phyloP scores from a whole-genome alignment of 78 protist genomes.

The Dictyostelium citrinum region DNA sequence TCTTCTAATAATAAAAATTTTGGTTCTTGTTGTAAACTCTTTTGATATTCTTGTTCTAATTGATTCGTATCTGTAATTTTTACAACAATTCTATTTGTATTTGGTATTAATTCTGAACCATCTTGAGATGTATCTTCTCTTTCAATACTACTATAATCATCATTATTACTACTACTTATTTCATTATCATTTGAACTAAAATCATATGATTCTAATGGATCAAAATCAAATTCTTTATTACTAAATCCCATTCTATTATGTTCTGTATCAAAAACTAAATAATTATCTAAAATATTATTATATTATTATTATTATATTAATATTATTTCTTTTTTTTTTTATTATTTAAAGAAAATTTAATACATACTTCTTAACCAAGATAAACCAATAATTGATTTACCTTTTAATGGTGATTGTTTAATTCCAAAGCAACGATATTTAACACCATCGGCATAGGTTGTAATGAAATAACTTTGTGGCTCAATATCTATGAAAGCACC shows the following conservation, averaged over 20 bases:
- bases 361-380: conserved; percentile 76
- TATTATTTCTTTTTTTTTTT: neutral
- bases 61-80: neutral
- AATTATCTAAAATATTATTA: conserved; percentile 4
- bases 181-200: neutral
- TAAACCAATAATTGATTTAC: conserved; percentile 43
- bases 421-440: conserved; percentile 47
- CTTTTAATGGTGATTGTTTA: conserved; percentile 30
- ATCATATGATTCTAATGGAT: neutral
- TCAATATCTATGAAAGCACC: conserved; percentile 1
- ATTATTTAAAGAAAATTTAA: neutral
- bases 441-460: neutral
- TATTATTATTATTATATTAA: neutral
- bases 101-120: neutral
- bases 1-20: neutral
- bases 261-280: conserved; percentile 69
- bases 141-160: neutral
- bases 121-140: neutral
- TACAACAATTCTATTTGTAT: neutral
- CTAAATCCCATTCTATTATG: conserved; percentile 74
- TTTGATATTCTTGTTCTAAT: neutral
- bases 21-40: neutral
- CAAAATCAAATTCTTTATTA: neutral
- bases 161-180: neutral
- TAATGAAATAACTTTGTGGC: conserved; percentile 18